phyloP scores from a whole-genome alignment of 2,329 filamentous ascomycete genomes.

The Claviceps sp. region DNA sequence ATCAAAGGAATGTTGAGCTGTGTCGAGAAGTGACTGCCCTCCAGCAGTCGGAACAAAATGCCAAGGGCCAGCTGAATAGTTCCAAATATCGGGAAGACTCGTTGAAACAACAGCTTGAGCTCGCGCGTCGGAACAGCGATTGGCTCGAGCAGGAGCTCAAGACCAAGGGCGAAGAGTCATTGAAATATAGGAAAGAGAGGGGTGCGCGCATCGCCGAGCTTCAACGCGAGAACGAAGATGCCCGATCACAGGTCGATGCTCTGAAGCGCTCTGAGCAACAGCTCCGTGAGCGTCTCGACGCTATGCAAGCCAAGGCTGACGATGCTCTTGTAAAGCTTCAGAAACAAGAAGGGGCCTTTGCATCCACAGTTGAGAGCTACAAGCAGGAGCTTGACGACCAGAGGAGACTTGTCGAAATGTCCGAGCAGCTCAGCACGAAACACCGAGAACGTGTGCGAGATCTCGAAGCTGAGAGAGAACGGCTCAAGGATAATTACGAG shows the following conservation, averaged over 20 bases:
- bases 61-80: constrained; percentile 65
- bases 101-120: constrained; percentile 77
- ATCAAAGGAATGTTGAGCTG: constrained; percentile 75
- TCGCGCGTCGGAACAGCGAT: constrained; percentile 79
- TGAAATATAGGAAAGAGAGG: constrained; percentile 92
- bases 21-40: constrained; percentile 69
- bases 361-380: constrained; percentile 74
- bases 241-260: constrained; percentile 60
- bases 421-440: constrained; percentile 61
- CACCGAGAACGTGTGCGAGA: constrained; percentile 58
- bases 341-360: constrained; percentile 70
- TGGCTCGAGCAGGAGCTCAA: constrained; percentile 89
- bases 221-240: constrained; percentile 78
- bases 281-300: constrained; percentile 67
- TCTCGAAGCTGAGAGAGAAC: constrained; percentile 48
- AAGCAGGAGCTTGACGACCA: constrained; percentile 74
- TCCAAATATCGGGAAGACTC: constrained; percentile 85
- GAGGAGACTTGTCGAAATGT: constrained; percentile 68
- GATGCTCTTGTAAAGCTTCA: constrained; percentile 72
- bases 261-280: constrained; percentile 68
- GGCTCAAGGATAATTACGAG: constrained; percentile 51
- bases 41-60: constrained; percentile 71
- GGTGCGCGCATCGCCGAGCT: constrained; percentile 77
- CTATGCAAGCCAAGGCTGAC: constrained; percentile 75
- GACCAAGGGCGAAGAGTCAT: constrained; percentile 72